Base-by-base conservation (phyloP, 805 yeast genomes). In the Teunomyces stri region DNA sequence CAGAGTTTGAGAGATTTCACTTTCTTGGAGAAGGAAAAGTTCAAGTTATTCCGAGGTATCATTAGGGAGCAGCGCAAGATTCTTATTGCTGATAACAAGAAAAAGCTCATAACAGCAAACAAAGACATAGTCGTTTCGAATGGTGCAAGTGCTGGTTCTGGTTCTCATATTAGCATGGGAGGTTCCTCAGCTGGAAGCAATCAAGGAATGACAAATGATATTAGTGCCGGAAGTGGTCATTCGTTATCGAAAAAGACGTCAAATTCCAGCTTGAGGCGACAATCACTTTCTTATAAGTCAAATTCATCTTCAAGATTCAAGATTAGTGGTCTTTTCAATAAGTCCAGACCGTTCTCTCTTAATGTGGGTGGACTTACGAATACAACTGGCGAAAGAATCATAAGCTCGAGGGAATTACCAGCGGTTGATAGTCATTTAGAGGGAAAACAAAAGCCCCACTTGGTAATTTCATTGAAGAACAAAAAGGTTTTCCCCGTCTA, bases 291-390 rank as follows among this genome's bases (percentile, higher is more conserved):
- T 0, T 72, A 72, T 53, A 72, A 72, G 47, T 56, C 72, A 2
- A 66, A 61, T 48, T 61, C 76, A 2, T 53, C 68, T 2, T 69
- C 75, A 51, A 68, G 70, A 57, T 75, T 75, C 56, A 79, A 79
- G 49, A 66, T 82, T 3, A 81, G 85, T 49, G 87, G 87, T 0
- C 64, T 82, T 29, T 79, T 82, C 57, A 64, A 55, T 30, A 82
- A 78, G 50, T 64, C 81, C 1, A 74, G 87, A 46, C 84, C 88
- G 22, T 85, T 85, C 53, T 76, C 86, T 0, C 69, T 81, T 39
- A 76, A 74, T 53, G 78, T 66, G 55, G 56, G 66, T 43, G 60
- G 75, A 39, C 60, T 61, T 34, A 42, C 57, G 11, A 49, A 68
- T 47, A 59, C 60, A 25, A 56, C 74, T 10, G 29, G 37, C 5